phyloP scores from a whole-genome alignment of 2,329 filamentous ascomycete species.

The Colletotrichum cuscutae region DNA sequence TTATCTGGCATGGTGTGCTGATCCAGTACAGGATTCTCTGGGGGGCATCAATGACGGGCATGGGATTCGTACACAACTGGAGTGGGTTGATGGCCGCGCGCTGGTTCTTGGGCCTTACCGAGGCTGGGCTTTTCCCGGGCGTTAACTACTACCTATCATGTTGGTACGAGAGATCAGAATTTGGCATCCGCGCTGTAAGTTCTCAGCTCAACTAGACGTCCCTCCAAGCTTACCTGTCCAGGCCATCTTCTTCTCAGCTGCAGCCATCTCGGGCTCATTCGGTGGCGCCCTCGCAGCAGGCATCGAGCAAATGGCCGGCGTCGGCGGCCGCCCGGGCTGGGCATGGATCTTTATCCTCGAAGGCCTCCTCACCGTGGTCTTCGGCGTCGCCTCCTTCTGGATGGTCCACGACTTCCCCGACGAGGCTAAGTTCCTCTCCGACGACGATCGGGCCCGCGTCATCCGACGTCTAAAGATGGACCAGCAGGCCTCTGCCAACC shows the following conservation, averaged over 20 bases:
- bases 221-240: background rate
- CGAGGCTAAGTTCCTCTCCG: constrained; percentile 76
- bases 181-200: constrained; percentile 74
- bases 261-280: constrained; percentile 82
- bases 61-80: constrained; percentile 74
- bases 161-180: constrained; percentile 85
- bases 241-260: constrained; percentile 86
- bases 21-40: constrained; percentile 60
- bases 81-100: constrained; percentile 73
- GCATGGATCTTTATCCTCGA: constrained; percentile 77
- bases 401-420: constrained; percentile 87
- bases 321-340: constrained; percentile 67
- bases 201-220: accelerated
- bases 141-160: constrained; percentile 85
- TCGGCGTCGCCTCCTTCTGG: constrained; percentile 78
- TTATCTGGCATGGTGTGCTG: background rate
- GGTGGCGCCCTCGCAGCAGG: constrained; percentile 79
- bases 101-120: constrained; percentile 78
- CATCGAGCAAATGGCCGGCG: constrained; percentile 75
- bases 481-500: constrained; percentile 77
- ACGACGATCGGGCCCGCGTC: constrained; percentile 76
- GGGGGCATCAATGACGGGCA: constrained; percentile 76
- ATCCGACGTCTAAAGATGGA: constrained; percentile 76
- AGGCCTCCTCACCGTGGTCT: constrained; percentile 75
- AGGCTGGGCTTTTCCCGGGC: constrained; percentile 81